Percentiles rank a stretch among this genome's conserved stretches.
phyloP scores from a whole-genome alignment of 1,139 yeast genomes.

The Hyphopichia pseudoburtonii region DNA sequence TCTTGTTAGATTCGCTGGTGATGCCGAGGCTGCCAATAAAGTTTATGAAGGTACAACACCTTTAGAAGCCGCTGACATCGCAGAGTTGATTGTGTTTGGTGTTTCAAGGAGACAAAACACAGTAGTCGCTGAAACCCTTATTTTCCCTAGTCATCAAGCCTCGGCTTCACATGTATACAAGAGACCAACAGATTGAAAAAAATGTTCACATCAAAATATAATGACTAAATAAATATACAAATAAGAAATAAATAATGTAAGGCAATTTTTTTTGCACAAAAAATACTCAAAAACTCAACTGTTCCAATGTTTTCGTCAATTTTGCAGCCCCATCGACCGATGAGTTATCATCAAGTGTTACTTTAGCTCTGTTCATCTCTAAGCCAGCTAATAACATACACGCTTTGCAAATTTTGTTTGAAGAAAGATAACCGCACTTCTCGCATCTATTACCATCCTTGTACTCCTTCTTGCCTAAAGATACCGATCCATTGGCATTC shows the following conservation, averaged over 20 bases:
- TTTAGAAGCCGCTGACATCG: constrained; percentile 47
- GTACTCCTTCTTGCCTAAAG: constrained; percentile 32
- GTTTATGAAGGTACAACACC: constrained; percentile 50
- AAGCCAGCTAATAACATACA: constrained; percentile 85
- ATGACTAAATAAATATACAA: neutral
- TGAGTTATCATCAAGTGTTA: constrained; percentile 51
- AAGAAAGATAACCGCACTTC: constrained; percentile 88
- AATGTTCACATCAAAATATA: too few relatives aligned
- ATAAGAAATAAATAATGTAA: constrained; percentile 2
- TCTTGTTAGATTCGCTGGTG: constrained; percentile 47
- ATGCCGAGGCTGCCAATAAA: constrained; percentile 37
- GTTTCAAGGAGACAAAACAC: constrained; percentile 49
- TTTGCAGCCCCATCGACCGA: constrained; percentile 68
- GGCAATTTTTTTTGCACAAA: constrained; percentile 6
- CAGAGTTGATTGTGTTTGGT: constrained; percentile 51
- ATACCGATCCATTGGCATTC: constrained; percentile 60
- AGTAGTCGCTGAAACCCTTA: constrained; percentile 50
- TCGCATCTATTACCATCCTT: constrained; percentile 76
- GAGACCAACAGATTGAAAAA: constrained; percentile 10
- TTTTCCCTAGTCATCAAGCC: constrained; percentile 52
- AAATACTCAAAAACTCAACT: constrained; percentile 51
- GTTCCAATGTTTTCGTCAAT: constrained; percentile 63
- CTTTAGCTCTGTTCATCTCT: constrained; percentile 69
- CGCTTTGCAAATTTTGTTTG: constrained; percentile 89
- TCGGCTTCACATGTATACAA: constrained; percentile 56